Conservation (phyloP, 2,329 filamentous ascomycete genomes). For the Pseudogymnoascus sp. region DNA sequence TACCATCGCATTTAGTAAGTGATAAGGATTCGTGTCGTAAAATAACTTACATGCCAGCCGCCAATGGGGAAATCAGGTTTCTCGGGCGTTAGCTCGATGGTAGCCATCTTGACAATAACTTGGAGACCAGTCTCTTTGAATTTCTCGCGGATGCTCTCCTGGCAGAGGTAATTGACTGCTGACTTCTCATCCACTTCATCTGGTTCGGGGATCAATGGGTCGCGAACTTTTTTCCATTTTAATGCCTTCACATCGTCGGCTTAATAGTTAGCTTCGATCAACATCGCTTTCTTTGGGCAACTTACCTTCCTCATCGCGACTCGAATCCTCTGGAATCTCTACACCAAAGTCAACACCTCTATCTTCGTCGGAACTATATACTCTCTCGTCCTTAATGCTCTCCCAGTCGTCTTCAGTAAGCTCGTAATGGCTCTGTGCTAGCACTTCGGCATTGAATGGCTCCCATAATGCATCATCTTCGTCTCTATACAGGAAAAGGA, state of each 20-base stretch:
- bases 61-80: constrained; percentile 41
- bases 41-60: constrained; percentile 35
- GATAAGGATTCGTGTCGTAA: neutral
- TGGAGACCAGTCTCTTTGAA: constrained; percentile 38
- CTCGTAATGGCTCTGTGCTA: neutral
- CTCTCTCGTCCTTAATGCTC: neutral
- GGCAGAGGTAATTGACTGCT: constrained; percentile 13
- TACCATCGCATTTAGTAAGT: neutral
- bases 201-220: neutral
- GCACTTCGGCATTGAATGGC: constrained; percentile 6
- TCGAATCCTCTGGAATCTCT: neutral
- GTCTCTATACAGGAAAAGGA: neutral
- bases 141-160: constrained; percentile 10
- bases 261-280: neutral
- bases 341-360: neutral
- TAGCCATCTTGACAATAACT: constrained; percentile 55
- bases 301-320: neutral
- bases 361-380: neutral
- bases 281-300: neutral
- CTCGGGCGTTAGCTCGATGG: constrained; percentile 49
- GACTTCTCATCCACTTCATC: neutral
- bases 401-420: constrained; percentile 3
- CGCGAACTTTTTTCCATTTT: neutral
- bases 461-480: constrained; percentile 5
- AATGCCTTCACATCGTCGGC: neutral